Evolutionary conservation across 495 filamentous ascomycete species (phyloP), one percentile per base, ranked within the genome.

Genomic region (Lichina pygmaea): DNA sequence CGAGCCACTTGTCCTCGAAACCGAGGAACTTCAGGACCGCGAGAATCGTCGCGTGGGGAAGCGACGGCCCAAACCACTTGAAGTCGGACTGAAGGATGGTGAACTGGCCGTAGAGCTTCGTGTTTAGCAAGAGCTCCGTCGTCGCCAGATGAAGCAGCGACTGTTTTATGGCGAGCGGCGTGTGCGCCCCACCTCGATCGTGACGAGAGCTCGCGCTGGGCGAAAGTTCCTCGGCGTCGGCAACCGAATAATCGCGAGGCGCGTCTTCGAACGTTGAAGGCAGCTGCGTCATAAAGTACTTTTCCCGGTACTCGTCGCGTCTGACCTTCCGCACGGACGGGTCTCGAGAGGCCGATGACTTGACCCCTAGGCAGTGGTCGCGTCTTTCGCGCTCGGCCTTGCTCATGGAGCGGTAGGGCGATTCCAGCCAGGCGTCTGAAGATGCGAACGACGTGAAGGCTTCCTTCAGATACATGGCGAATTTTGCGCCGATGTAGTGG

Each of bases 41-140:
- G 12, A 70, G 46, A 11, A 78, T 64, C 0, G 72, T 75, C 32
- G 62, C 52, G 47, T 81, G 76, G 3, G 76, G 63, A 30, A 80
- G 60, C 5, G 69, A 63, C 2, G 74, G 71, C 33, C 68, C 67
- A 53, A 73, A 77, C 55, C 62, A 72, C 40, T 73, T 60, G 49
- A 78, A 77, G 43, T 71, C 66, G 8, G 75, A 75, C 7, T 69
- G 65, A 32, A 78, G 55, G 11, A 64, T 66, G 6, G 74, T 77
- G 42, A 78, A 65, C 16, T 72, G 62, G 6, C 67, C 68, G 45
- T 70, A 63, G 0, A 72, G 51, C n/a, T 54, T 57, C 11, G 62
- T 72, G 43, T 73, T 67, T 39, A 78, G 54, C n/a, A 77, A 56
- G 7, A 72, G 65, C 51, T 79, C 76, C 4, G 72, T 70, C 10